Base-by-base conservation (phyloP, 768 basidiomycete genomes). In the Wakefieldia striispora region DNA sequence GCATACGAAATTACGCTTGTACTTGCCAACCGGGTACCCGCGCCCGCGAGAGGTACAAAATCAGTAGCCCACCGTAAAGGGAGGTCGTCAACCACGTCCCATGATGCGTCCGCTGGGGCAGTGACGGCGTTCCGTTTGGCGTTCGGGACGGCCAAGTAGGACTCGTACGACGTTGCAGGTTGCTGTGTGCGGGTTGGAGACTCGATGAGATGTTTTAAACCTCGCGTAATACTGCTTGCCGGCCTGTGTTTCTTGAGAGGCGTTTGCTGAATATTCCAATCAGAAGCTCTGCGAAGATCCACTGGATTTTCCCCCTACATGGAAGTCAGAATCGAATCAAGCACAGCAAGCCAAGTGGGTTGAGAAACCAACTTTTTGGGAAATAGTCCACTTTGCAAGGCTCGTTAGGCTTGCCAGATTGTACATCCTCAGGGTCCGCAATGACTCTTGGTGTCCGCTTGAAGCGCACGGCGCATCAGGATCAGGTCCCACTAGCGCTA, bases 31-130 rank as follows among this genome's bases (percentile, higher is more conserved):
- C 88, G 75, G 21, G 88, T 87, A 3, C 85, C 81, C 21, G 77
- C 66, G 2, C 78, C 68, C 5, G 88, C 88, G n/a, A 93, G 76
- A 0, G 88, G 83, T 2, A 89, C 86, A 61, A 80, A 92, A 64
- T 93, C 91, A 0, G 85, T 86, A n/a, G 89, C 88, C 91, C 91
- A 93, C 27, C 87, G 79, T 39, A 91, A 59, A 2, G 88, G 86
- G 9, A 87, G 69, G 41, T 80, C 79, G 12, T 91, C 88, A 1
- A 90, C 74, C 6, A 90, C 60, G 63, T 91, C 89, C 89, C 88
- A 85, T 26, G 70, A 73, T 12, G 79, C 75, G 41, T 82, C 81
- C 39, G 69, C 70, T 10, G 75, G 68, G 27, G 73, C 57, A 23
- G 69, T 61, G 58, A 45, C 35, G 38, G 66, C 29, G 10, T 61